phyloP scores from a whole-genome alignment of 768 basidiomycete genomes.

The Nevesoporus exiguus region DNA sequence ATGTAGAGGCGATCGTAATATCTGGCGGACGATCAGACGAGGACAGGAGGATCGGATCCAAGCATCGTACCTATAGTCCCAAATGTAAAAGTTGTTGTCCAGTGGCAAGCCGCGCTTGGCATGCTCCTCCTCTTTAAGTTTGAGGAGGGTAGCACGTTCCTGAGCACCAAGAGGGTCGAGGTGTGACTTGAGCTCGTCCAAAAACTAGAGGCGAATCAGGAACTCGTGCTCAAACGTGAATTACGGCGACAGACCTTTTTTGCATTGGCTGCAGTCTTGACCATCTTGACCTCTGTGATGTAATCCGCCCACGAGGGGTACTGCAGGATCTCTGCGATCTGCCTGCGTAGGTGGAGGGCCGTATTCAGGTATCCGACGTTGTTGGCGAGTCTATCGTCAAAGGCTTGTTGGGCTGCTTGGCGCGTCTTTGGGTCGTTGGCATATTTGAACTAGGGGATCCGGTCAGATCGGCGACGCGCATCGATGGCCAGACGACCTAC shows the following conservation, averaged over 20 bases:
- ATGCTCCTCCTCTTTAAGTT: conserved; percentile 74
- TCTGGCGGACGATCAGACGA: conserved; percentile 15
- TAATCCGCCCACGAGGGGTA: conserved; percentile 86
- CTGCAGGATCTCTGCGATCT: conserved; percentile 62
- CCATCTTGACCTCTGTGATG: conserved; percentile 82
- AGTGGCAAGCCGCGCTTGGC: conserved; percentile 53
- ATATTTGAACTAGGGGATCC: conserved; percentile 64
- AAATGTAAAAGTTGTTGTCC: conserved; percentile 73
- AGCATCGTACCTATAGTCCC: conserved; percentile 69
- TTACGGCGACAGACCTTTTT: conserved; percentile 41
- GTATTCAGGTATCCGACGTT: conserved; percentile 71
- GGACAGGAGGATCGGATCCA: background rate
- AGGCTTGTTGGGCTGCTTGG: conserved; percentile 58
- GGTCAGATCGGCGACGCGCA: background rate
- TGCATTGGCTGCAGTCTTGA: conserved; percentile 64
- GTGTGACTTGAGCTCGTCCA: conserved; percentile 71
- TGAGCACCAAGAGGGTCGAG: conserved; percentile 67
- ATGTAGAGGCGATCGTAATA: conserved; percentile 42
- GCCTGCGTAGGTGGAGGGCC: conserved; percentile 64
- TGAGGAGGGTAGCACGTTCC: conserved; percentile 64
- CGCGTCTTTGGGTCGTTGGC: conserved; percentile 71
- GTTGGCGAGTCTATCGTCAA: conserved; percentile 62
- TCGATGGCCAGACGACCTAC: conserved; percentile 37
- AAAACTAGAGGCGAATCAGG: conserved; percentile 48
- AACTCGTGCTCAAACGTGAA: background rate